A percentile compares a stretch with the other conserved stretches of the same genome.
These are phyloP conservation scores for Botrytis galanthina DNA, from an alignment of 2,329 filamentous ascomycete species.

Conservation along the genomic window DNA sequence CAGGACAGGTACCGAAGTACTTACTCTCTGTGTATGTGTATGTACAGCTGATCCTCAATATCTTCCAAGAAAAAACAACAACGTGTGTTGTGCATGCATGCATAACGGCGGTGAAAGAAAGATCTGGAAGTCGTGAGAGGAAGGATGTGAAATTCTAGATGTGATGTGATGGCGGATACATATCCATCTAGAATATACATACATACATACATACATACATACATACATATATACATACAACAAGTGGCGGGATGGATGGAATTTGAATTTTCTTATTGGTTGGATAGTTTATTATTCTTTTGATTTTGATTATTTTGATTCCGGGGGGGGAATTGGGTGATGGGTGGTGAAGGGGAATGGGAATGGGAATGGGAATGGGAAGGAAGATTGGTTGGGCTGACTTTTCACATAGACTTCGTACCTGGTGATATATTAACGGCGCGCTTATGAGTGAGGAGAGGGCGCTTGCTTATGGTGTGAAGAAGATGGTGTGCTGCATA, in stretches of 20 bases:
- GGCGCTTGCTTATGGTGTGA: neutral
- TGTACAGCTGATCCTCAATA: neutral
- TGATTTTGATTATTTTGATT: no score
- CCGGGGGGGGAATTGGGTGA: neutral
- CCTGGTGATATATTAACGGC: neutral
- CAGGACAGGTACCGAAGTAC: neutral
- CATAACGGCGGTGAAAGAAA: constrained; percentile 27
- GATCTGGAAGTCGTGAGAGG: neutral
- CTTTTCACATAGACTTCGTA: neutral
- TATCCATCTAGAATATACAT: neutral
- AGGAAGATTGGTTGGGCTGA: neutral
- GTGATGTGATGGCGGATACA: neutral
- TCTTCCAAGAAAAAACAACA: neutral
- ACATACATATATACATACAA: neutral
- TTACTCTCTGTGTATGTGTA: neutral
- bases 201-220: neutral
- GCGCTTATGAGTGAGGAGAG: neutral
- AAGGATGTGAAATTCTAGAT: neutral
- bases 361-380: neutral
- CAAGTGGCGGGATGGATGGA: neutral
- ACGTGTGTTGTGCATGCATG: constrained; percentile 23
- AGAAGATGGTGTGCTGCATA: neutral
- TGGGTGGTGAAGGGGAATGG: neutral
- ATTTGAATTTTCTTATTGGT: constrained; percentile 13
- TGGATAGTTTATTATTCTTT: no score